Percentiles rank a stretch among this genome's conserved stretches.
Conservation (phyloP, 2,329 filamentous ascomycete genomes). For the Verticillium dahliae region DNA sequence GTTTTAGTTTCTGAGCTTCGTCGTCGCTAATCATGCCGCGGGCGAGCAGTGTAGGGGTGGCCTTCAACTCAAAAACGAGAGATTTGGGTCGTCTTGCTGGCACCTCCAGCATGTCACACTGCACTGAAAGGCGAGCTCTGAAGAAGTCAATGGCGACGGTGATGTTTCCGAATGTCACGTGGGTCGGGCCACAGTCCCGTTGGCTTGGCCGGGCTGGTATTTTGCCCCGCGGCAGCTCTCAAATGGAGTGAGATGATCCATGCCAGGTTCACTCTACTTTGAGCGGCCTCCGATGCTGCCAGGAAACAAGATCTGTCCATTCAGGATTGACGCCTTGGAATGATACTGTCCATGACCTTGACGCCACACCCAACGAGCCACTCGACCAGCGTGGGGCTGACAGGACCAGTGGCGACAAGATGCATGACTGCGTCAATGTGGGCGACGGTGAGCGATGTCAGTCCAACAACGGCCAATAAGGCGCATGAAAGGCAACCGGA, state of each 20-base stretch:
- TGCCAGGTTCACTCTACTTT: neutral
- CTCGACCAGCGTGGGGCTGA: neutral
- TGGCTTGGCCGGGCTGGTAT: no score
- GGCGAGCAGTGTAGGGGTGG: no score
- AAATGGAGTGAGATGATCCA: no score
- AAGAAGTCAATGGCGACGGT: no score
- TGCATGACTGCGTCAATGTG: neutral
- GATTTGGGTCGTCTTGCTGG: no score
- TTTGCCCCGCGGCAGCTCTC: no score
- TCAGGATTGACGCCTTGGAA: neutral
- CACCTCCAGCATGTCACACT: no score
- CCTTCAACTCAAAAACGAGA: no score
- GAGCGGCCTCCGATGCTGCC: neutral
- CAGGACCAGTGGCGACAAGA: neutral
- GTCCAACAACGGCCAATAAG: neutral
- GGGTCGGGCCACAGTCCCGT: neutral
- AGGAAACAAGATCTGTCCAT: neutral
- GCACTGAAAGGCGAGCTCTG: no score
- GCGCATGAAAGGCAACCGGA: neutral
- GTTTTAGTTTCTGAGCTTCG: no score
- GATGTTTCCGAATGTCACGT: no score
- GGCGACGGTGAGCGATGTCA: neutral
- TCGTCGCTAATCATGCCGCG: no score
- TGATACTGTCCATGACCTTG: neutral
- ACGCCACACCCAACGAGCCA: neutral